phyloP scores from a whole-genome alignment of 139 green algal genomes.

The Chlorella sorokiniana region DNA sequence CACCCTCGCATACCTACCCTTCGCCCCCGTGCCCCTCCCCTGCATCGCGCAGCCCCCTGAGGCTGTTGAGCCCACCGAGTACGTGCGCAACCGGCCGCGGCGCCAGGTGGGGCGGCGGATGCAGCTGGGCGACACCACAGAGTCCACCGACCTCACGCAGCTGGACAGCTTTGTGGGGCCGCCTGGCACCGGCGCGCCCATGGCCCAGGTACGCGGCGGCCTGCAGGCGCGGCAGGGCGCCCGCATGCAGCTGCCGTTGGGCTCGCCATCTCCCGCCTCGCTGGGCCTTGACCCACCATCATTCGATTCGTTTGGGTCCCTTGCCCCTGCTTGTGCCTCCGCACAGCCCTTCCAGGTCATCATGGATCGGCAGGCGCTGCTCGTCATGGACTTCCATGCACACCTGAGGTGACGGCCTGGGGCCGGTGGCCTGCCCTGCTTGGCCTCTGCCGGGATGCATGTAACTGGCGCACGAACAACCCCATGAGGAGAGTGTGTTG shows the following conservation, averaged over 20 bases:
- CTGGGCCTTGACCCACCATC: background rate
- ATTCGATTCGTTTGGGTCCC: background rate
- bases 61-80: slow-evolving; percentile 62
- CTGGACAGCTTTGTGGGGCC: slow-evolving; percentile 63
- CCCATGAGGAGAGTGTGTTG: background rate
- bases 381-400: slow-evolving; percentile 72
- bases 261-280: background rate
- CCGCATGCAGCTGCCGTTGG: too few species aligned
- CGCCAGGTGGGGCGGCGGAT: slow-evolving; percentile 44
- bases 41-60: background rate
- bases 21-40: background rate
- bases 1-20: background rate
- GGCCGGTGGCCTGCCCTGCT: background rate
- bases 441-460: background rate
- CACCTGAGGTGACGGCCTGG: slow-evolving; percentile 44
- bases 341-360: slow-evolving; percentile 69
- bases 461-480: background rate
- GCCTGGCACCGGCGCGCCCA: slow-evolving; percentile 44
- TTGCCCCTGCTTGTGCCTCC: too few species aligned
- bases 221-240: too few species aligned
- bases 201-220: slow-evolving; percentile 25
- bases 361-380: slow-evolving; percentile 51
- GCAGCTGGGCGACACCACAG: slow-evolving; percentile 65
- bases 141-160: slow-evolving; percentile 67
- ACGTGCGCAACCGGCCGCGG: slow-evolving; percentile 65